A percentile compares a stretch with the other conserved stretches of the same genome.
Conservation (phyloP, 2,329 filamentous ascomycete species). For the Pezicula radicicola region DNA sequence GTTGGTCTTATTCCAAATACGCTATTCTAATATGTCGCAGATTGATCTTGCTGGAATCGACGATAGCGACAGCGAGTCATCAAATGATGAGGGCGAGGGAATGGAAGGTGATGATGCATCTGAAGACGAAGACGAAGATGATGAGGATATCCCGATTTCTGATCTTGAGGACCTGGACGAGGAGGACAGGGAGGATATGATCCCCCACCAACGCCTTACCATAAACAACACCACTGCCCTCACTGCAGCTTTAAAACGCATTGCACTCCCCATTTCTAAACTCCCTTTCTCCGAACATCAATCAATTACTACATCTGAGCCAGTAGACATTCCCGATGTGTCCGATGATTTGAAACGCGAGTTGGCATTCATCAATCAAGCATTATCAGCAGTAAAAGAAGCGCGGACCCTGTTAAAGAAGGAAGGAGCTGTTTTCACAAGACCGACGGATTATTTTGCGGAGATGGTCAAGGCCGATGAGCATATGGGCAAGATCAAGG, state of each 20-base stretch:
- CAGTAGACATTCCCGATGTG: slow-evolving; percentile 75
- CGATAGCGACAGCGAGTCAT: slow-evolving; percentile 56
- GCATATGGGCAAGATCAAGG: slow-evolving; percentile 96
- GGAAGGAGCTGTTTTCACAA: slow-evolving; percentile 81
- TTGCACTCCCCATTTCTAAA: slow-evolving; percentile 64
- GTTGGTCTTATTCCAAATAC: slow-evolving; percentile 16
- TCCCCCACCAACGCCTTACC: slow-evolving; percentile 87
- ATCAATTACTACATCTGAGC: slow-evolving; percentile 64
- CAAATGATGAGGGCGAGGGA: slow-evolving; percentile 41
- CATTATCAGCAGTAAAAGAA: slow-evolving; percentile 71
- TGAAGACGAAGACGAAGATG: slow-evolving; percentile 70
- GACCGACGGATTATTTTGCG: slow-evolving; percentile 93
- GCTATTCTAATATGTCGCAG: slow-evolving; percentile 26
- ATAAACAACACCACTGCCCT: slow-evolving; percentile 97
- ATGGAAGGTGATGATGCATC: slow-evolving; percentile 53
- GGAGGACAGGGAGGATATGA: slow-evolving; percentile 80
- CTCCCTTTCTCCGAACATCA: slow-evolving; percentile 84
- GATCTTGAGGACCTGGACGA: slow-evolving; percentile 77
- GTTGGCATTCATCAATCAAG: slow-evolving; percentile 89
- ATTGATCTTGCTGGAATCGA: slow-evolving; percentile 53
- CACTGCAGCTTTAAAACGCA: slow-evolving; percentile 73
- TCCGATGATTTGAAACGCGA: slow-evolving; percentile 92
- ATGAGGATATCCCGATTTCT: slow-evolving; percentile 85
- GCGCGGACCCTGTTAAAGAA: slow-evolving; percentile 74
- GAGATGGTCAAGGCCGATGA: slow-evolving; percentile 99